Conservation (phyloP, 768 basidiomycete genomes). For the Pleurotus tuber-regium region DNA sequence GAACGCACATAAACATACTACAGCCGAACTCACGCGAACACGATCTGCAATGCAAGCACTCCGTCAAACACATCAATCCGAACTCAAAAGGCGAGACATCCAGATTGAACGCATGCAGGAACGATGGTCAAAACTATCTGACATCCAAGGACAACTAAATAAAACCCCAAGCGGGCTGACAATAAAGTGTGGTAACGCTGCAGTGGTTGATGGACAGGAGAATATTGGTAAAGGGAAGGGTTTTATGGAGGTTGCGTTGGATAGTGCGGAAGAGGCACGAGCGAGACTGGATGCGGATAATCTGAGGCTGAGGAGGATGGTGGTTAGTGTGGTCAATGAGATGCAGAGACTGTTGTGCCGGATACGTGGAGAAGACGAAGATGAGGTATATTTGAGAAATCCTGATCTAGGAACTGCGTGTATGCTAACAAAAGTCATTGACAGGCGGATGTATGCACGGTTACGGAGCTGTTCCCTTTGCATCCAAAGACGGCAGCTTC, state of each 20-base stretch:
- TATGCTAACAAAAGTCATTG: too few relatives aligned
- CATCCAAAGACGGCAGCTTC: constrained; percentile 46
- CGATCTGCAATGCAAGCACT: constrained; percentile 65
- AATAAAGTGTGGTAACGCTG: constrained; percentile 51
- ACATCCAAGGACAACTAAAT: constrained; percentile 61
- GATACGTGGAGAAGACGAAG: constrained; percentile 40
- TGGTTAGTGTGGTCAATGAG: constrained; percentile 65
- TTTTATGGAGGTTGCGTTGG: constrained; percentile 64
- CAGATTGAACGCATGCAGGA: constrained; percentile 75
- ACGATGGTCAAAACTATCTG: constrained; percentile 70
- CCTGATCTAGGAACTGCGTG: too few relatives aligned
- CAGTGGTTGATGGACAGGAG: constrained; percentile 40
- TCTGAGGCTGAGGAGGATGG: constrained; percentile 51
- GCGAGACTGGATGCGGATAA: constrained; percentile 65
- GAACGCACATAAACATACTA: constrained; percentile 66
- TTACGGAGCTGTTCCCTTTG: constrained; percentile 52
- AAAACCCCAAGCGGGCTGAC: constrained; percentile 40
- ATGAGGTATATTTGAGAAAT: constrained; percentile 51
- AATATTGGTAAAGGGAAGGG: constrained; percentile 43
- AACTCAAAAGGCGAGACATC: constrained; percentile 80
- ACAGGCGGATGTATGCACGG: constrained; percentile 44
- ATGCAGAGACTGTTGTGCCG: constrained; percentile 54
- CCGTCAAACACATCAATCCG: constrained; percentile 64
- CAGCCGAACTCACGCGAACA: constrained; percentile 69
- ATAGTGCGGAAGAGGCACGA: constrained; percentile 70